These are phyloP conservation scores for Yamadazyma friedrichii DNA, from an alignment of 1,139 yeast genomes.

Conservation along the genomic window DNA sequence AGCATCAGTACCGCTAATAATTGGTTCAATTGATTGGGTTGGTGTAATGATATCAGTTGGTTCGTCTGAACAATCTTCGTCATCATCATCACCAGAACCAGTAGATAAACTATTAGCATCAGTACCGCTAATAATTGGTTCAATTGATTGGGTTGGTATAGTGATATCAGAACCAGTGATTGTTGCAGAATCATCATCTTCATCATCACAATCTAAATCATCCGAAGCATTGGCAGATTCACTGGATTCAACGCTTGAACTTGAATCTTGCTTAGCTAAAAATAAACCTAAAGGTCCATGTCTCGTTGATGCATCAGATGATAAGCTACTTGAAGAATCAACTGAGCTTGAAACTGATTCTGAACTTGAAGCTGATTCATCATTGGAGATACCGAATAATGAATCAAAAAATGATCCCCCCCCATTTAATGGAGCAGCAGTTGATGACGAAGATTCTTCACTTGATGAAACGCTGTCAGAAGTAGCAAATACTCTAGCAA, in stretches of 20 bases:
- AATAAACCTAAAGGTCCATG: slow-evolving; percentile 6
- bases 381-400: slow-evolving; percentile 4
- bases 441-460: slow-evolving; percentile 2
- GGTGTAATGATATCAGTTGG: not conserved
- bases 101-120: not conserved
- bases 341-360: not conserved
- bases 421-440: not conserved
- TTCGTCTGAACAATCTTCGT: slow-evolving; percentile 11
- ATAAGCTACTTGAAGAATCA: slow-evolving; percentile 7
- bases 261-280: slow-evolving; percentile 6
- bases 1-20: not conserved
- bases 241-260: slow-evolving; percentile 2
- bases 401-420: slow-evolving; percentile 2
- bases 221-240: slow-evolving; percentile 6
- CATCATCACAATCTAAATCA: slow-evolving; percentile 12
- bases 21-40: not conserved
- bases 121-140: not conserved
- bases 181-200: slow-evolving; percentile 11
- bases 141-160: not conserved
- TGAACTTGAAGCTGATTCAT: slow-evolving; percentile 1
- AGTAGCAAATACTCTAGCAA: slow-evolving; percentile 2
- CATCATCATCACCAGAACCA: slow-evolving; percentile 10
- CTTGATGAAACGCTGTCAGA: not conserved
- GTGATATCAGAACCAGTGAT: not conserved
- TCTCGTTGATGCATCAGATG: too few species aligned